Percentiles rank a stretch among this genome's conserved stretches.
phyloP scores from a whole-genome alignment of 495 filamentous ascomycete species.

The Aspergillus nidulans region DNA sequence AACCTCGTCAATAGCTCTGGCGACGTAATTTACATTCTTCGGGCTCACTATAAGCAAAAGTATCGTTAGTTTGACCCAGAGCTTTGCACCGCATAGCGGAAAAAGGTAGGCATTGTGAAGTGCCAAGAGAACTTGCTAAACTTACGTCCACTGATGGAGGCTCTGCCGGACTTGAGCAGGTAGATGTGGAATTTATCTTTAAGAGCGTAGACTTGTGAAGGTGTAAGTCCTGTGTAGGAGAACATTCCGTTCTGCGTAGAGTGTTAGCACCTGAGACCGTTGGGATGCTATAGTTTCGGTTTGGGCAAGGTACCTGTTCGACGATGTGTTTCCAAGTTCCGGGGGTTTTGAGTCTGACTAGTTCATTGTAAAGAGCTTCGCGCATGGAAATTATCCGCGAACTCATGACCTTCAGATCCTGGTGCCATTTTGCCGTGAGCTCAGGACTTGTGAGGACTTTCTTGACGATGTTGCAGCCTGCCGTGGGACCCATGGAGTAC shows the following conservation, averaged over 20 bases:
- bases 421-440: constrained; percentile 43
- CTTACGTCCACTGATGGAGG: constrained; percentile 47
- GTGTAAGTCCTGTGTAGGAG: constrained; percentile 46
- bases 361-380: constrained; percentile 38
- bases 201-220: constrained; percentile 40
- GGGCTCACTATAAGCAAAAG: constrained; percentile 41
- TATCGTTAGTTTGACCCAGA: not conserved
- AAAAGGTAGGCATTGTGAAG: not conserved
- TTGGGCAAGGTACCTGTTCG: constrained; percentile 31
- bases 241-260: constrained; percentile 49
- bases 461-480: constrained; percentile 48
- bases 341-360: constrained; percentile 39
- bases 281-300: not conserved
- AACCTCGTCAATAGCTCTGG: constrained; percentile 42
- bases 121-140: not conserved
- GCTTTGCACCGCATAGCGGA: not conserved
- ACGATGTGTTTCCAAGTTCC: constrained; percentile 49
- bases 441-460: constrained; percentile 39
- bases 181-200: constrained; percentile 49
- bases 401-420: constrained; percentile 48
- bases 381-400: constrained; percentile 49
- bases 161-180: constrained; percentile 44
- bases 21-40: constrained; percentile 47
- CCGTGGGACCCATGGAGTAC: constrained; percentile 46
- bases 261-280: constrained; percentile 11